Evolutionary conservation across 192 early-diverging fungal genomes (phyloP).

Genomic region (Glomus cerebriforme): DNA sequence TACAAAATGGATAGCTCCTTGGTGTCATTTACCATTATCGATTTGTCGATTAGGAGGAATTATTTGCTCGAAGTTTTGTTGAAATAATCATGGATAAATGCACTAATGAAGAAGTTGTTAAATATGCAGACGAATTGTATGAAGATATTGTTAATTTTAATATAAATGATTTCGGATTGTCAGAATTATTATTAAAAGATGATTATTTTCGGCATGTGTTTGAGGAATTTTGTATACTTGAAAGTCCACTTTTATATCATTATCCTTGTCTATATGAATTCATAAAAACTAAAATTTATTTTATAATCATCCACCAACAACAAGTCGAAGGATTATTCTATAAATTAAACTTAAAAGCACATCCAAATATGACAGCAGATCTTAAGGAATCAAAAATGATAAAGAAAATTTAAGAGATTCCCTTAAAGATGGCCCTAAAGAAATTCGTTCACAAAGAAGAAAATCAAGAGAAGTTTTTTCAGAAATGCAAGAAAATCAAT

Average conservation of each 20-base stretch:
- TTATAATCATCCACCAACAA: slow-evolving; percentile 7
- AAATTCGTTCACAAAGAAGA: too few relatives aligned
- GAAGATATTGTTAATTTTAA: background rate
- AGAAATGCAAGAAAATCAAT: too few relatives aligned
- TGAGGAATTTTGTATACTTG: background rate
- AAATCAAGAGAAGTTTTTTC: too few relatives aligned
- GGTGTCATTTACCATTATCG: background rate
- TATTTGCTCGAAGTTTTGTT: background rate
- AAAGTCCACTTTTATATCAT: background rate
- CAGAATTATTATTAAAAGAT: background rate
- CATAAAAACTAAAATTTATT: background rate
- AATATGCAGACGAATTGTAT: background rate
- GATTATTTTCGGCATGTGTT: background rate
- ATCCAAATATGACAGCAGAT: background rate
- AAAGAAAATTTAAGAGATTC: too few relatives aligned
- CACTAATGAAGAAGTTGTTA: background rate
- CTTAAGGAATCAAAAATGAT: background rate
- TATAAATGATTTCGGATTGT: background rate
- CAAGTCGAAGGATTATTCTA: slow-evolving; percentile 16
- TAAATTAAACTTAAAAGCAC: background rate
- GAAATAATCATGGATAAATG: background rate
- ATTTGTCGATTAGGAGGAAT: background rate
- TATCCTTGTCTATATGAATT: background rate
- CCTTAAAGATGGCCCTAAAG: too few relatives aligned
- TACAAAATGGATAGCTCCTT: background rate